phyloP scores from a whole-genome alignment of 805 yeast species.

The Alloascoidea hylecoeti region DNA sequence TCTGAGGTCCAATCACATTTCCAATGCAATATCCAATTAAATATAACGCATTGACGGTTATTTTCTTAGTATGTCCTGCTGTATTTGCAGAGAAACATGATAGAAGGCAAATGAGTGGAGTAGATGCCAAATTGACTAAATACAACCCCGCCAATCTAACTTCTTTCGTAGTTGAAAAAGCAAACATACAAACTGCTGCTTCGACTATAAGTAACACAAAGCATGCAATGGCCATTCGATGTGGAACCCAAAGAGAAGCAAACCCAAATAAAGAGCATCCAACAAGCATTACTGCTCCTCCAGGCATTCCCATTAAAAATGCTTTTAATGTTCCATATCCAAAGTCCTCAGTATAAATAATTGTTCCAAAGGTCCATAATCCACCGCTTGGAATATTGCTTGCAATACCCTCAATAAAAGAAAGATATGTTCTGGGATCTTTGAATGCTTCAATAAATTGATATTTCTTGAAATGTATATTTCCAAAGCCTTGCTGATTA shows the following conservation, averaged over 20 bases:
- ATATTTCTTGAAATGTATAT: constrained; percentile 32
- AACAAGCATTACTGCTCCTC: constrained; percentile 2
- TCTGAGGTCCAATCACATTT: constrained; percentile 61
- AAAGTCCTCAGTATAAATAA: constrained; percentile 21
- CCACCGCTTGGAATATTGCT: constrained; percentile 39
- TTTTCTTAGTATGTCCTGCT: constrained; percentile 66
- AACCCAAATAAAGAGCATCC: constrained; percentile 7
- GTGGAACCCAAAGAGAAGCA: constrained; percentile 6
- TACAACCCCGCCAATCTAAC: constrained; percentile 26
- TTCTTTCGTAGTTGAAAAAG: constrained; percentile 21
- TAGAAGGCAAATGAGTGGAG: constrained; percentile 33
- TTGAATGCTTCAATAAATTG: constrained; percentile 36
- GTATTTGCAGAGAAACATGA: constrained; percentile 38
- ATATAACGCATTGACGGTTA: constrained; percentile 40
- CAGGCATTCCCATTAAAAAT: constrained; percentile 24
- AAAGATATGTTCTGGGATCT: constrained; percentile 36
- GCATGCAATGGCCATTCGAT: constrained; percentile 22
- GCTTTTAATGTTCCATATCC: constrained; percentile 23
- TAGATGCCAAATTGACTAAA: constrained; percentile 20
- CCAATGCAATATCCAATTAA: constrained; percentile 57
- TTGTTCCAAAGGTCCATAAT: constrained; percentile 29
- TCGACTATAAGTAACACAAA: constrained; percentile 33
- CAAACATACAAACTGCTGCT: constrained; percentile 26
- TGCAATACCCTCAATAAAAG: constrained; percentile 23
- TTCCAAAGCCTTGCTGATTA: constrained; percentile 45